Evolutionary conservation across 2,329 filamentous ascomycete species (phyloP).

Genomic region (Ilyonectria destructans): DNA sequence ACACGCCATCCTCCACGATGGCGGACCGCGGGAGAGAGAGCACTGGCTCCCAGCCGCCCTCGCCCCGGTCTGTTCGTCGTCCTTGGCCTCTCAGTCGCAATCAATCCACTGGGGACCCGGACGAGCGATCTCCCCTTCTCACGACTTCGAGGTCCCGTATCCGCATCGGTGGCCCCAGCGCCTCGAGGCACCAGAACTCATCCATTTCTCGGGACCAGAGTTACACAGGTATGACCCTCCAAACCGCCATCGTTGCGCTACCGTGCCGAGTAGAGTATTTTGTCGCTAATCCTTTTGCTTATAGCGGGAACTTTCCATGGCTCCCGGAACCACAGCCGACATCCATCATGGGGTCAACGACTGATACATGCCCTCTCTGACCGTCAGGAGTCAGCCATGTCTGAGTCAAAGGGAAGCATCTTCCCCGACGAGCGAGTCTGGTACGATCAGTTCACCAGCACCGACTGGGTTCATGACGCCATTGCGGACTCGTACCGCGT

Average conservation of each 20-base stretch:
- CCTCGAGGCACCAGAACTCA: slow-evolving; percentile 46
- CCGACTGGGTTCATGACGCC: slow-evolving; percentile 98
- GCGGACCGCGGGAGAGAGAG: slow-evolving; percentile 49
- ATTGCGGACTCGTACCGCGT: slow-evolving; percentile 95
- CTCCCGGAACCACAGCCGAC: slow-evolving; percentile 69
- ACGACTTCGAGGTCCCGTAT: slow-evolving; percentile 59
- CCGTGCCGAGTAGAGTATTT: background rate
- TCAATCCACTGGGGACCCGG: slow-evolving; percentile 52
- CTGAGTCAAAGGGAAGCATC: slow-evolving; percentile 77
- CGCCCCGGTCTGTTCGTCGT: slow-evolving; percentile 53
- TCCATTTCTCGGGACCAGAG: slow-evolving; percentile 61
- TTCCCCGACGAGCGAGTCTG: slow-evolving; percentile 90
- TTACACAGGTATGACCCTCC: slow-evolving; percentile 56
- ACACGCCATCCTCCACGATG: slow-evolving; percentile 45
- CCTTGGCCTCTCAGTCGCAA: slow-evolving; percentile 47
- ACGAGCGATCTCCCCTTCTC: slow-evolving; percentile 64
- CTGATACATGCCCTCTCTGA: slow-evolving; percentile 75
- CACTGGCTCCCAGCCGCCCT: slow-evolving; percentile 53
- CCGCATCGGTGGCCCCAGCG: slow-evolving; percentile 56
- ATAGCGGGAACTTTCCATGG: slow-evolving; percentile 56
- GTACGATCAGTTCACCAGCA: slow-evolving; percentile 99
- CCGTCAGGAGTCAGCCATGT: slow-evolving; percentile 68
- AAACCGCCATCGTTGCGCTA: background rate
- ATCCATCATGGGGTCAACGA: slow-evolving; percentile 73
- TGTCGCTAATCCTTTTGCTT: slow-evolving; percentile 29